Evolutionary conservation across 176 grass and related monocot genomes (phyloP), one percentile per base, ranked within the genome.

Genomic region (Otatea glauca): DNA sequence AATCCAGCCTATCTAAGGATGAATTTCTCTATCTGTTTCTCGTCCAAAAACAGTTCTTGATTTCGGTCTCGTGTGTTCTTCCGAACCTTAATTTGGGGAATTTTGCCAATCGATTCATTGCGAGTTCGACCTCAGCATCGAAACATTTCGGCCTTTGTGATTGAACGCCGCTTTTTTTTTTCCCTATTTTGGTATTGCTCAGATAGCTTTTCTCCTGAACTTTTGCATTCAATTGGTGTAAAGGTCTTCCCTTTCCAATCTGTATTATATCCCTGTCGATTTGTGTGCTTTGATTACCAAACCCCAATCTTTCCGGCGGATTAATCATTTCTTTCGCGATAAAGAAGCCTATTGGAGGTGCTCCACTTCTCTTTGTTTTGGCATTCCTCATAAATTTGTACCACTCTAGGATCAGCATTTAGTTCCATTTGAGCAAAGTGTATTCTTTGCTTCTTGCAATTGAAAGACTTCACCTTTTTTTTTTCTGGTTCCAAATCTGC

Each of bases 371-470:
- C 65, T 68, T 59, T 4, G 38, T 32, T 44, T 49, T 39, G 14
- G 42, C 65, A 63, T 63, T 25, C 35, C 4, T 60, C 16, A 16
- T 48, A 49, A 12, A 15, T 56, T 47, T 35, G 1, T 56, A n/a
- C 54, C 20, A 56, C 18, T 55, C 43, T 70, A 14, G 85, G 29
- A 16, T 18, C 81, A 79, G 61, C 53, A 85, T 69, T 85, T 69
- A 76, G 50, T 79, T 80, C 42, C 53, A 48, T 59, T 17, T 6
- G 41, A 86, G 56, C 85, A 75, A 54, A 79, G 66, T n/a, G n/a
- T 49, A n/a, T 72, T 64, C 44, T 58, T 78, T 78, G 79, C 79
- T 78, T 68, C 75, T 18, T 56, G 68, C 76, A 74, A 89, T 60
- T 62, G 49, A 75, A 74, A 59, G 80, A 5, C 23, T 23, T 27